phyloP scores from a whole-genome alignment of 2,329 filamentous ascomycete species.

The Cadophora luteo-olivacea region DNA sequence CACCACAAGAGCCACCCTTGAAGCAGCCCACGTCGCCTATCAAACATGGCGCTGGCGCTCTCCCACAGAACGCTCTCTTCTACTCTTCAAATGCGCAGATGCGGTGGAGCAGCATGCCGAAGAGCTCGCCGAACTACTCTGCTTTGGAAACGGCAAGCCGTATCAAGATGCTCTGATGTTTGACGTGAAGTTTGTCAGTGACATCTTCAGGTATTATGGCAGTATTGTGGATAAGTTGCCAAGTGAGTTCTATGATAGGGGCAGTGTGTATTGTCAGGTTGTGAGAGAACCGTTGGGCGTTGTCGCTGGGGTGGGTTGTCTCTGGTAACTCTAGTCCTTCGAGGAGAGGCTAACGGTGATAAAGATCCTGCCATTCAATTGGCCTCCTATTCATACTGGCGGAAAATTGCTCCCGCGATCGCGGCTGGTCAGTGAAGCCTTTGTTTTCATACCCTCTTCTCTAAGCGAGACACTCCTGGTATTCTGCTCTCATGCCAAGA shows the following conservation, averaged over 20 bases:
- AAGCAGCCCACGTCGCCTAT: neutral
- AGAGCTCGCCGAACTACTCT: neutral
- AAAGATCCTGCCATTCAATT: slow-evolving; percentile 7
- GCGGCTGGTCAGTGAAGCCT: neutral
- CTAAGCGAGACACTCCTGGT: neutral
- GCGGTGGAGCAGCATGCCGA: neutral
- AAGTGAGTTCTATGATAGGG: slow-evolving; percentile 10
- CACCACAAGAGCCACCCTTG: neutral
- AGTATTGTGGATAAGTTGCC: slow-evolving; percentile 8
- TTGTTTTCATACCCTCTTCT: neutral
- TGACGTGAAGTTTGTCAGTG: neutral
- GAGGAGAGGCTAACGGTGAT: neutral
- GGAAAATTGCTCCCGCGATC: slow-evolving; percentile 7
- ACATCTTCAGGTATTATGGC: slow-evolving; percentile 8
- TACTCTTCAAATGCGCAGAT: neutral
- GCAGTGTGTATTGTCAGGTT: slow-evolving; percentile 14
- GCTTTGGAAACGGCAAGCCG: neutral
- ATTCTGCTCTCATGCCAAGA: neutral
- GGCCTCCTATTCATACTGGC: slow-evolving; percentile 7
- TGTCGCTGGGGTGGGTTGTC: neutral
- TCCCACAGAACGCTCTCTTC: neutral
- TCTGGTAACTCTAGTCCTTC: neutral
- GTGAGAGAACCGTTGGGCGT: slow-evolving; percentile 4
- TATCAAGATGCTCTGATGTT: neutral
- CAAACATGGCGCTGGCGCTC: neutral